These are phyloP conservation scores for Penicillium sp. DNA, from an alignment of 2,329 filamentous ascomycete species.

Conservation along the genomic window DNA sequence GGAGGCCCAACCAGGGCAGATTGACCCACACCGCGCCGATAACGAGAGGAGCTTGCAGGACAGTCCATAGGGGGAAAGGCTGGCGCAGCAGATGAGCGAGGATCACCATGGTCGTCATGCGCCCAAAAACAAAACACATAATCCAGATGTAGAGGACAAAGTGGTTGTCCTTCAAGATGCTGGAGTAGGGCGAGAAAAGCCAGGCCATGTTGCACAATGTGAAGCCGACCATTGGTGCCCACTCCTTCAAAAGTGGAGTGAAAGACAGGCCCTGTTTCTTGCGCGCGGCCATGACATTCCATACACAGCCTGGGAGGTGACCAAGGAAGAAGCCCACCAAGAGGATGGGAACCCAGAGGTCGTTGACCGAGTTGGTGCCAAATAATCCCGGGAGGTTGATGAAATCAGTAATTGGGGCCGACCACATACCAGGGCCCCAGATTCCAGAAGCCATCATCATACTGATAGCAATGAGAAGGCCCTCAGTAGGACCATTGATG, in stretches of 20 bases:
- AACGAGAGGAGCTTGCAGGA: conserved; percentile 79
- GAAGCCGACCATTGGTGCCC: conserved; percentile 84
- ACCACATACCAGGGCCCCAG: conserved; percentile 85
- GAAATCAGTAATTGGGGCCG: conserved; percentile 63
- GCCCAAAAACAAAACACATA: conserved; percentile 94
- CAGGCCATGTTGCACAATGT: conserved; percentile 69
- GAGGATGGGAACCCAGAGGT: conserved; percentile 77
- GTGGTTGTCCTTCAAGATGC: conserved; percentile 73
- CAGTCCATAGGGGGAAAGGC: conserved; percentile 94
- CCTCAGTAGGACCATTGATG: conserved; percentile 96
- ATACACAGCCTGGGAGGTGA: conserved; percentile 83
- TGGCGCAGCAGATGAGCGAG: conserved; percentile 88
- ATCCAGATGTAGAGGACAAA: conserved; percentile 87
- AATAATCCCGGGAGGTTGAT: conserved; percentile 60
- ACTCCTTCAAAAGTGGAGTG: conserved; percentile 80
- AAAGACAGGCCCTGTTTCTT: conserved; percentile 66
- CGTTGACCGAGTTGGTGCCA: conserved; percentile 68
- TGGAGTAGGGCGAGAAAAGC: conserved; percentile 85
- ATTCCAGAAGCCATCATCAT: conserved; percentile 84
- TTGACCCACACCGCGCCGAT: conserved; percentile 79
- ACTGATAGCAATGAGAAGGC: conserved; percentile 76
- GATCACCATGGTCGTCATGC: conserved; percentile 99
- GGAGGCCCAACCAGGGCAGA: conserved; percentile 68
- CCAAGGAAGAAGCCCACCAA: conserved; percentile 59
- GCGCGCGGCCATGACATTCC: conserved; percentile 76